Conservation (phyloP, 2,329 filamentous ascomycete species). For the Aurifilum marmelostoma region DNA sequence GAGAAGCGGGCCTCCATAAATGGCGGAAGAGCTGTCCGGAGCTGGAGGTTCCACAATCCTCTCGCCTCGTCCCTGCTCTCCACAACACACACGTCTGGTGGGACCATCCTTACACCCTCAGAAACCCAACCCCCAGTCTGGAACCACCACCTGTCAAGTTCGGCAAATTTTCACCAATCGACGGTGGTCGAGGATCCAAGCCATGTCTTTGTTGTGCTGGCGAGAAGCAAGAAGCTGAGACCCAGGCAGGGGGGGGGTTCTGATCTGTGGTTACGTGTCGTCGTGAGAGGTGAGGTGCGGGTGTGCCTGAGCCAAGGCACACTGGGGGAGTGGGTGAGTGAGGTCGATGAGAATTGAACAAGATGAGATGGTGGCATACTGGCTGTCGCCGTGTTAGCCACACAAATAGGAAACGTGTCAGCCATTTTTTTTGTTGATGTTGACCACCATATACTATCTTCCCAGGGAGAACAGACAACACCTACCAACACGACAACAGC, state of each 20-base stretch:
- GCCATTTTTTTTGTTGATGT: conserved; percentile 21
- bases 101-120: not conserved
- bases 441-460: conserved; percentile 1
- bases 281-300: not conserved
- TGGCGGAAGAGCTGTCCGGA: conserved; percentile 21
- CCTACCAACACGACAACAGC: not conserved
- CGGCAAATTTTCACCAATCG: conserved; percentile 26
- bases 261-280: not conserved
- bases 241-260: not conserved
- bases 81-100: conserved; percentile 5
- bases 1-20: conserved; percentile 5
- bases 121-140: not conserved
- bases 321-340: conserved; percentile 11
- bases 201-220: conserved; percentile 13
- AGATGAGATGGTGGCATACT: not conserved
- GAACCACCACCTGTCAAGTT: conserved; percentile 26
- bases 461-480: not conserved
- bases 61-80: not conserved
- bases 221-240: not conserved
- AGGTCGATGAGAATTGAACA: not conserved
- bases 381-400: not conserved
- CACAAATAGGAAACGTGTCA: conserved; percentile 20
- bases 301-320: not conserved
- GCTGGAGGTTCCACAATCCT: conserved; percentile 9
- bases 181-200: not conserved